Conservation (phyloP, 2,329 filamentous ascomycete genomes). For the Curvularia verruculosa region DNA sequence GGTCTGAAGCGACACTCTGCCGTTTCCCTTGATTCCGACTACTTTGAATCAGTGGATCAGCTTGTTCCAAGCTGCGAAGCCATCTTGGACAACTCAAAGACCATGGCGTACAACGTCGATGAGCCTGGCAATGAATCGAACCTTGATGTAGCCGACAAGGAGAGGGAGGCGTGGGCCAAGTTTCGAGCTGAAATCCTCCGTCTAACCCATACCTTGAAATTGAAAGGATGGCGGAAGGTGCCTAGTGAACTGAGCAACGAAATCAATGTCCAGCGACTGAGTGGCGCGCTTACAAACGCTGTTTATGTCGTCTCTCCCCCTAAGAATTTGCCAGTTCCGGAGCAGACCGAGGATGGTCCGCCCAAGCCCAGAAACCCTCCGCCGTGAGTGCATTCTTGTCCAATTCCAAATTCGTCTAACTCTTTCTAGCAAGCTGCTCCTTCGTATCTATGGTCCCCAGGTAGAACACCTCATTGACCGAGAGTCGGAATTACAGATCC, state of each 20-base stretch:
- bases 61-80: constrained; percentile 86
- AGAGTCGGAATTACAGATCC: constrained; percentile 84
- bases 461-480: constrained; percentile 96
- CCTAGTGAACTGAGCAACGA: constrained; percentile 71
- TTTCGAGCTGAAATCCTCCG: constrained; percentile 95
- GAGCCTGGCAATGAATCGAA: constrained; percentile 55
- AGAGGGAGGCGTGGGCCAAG: constrained; percentile 76
- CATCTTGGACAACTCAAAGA: constrained; percentile 87
- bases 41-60: constrained; percentile 74
- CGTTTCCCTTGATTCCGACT: constrained; percentile 84
- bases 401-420: constrained; percentile 16
- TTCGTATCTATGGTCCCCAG: constrained; percentile 93
- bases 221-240: constrained; percentile 91
- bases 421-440: constrained; percentile 71
- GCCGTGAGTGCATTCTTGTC: constrained; percentile 53
- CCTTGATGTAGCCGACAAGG: constrained; percentile 62
- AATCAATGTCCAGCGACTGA: constrained; percentile 76
- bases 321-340: constrained; percentile 58
- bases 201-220: constrained; percentile 81
- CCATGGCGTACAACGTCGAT: constrained; percentile 75
- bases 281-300: constrained; percentile 92
- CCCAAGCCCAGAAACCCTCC: constrained; percentile 56
- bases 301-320: constrained; percentile 94
- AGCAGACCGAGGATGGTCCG: constrained; percentile 48
- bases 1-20: constrained; percentile 54